Evolutionary conservation across 208 protist species (phyloP), one percentile per base, ranked within the genome.

Genomic region (Leishmania martiniquensis): DNA sequence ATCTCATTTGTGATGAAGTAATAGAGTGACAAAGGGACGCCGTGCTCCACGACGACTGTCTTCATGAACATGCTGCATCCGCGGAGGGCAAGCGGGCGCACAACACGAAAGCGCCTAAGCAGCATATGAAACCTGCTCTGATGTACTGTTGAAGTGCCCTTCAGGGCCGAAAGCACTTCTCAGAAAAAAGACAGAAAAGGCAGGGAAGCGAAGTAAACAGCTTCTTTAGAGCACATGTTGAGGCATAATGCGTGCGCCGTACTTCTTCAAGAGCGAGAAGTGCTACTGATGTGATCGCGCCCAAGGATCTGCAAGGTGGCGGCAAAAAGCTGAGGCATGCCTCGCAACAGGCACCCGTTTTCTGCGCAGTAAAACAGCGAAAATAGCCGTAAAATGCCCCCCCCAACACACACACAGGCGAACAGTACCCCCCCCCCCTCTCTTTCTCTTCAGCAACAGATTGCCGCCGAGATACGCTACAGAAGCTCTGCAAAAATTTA

Each of bases 1-100:
- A 86, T 44, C 37, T 93, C 87, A 62, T 93, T 93, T 22, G 86
- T 86, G 25, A 90, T 74, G 76, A 81, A 89, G 57, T 93, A 93
- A 55, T 85, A 93, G 15, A 89, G 32, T 1, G 77, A 82, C 6
- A 83, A 37, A 9, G 75, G 73, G 10, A 77, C 54, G n/a, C 89
- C 89, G 59, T 93, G 81, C 71, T 89, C 60, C 4, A 77, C n/a
- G 17, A 83, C 80, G 0, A 82, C 32, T 25, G 72, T 39, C 54
- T 75, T 84, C 76, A 89, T 84, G 15, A 76, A 86, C 20, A 81
- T 10, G 29, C 39, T 20, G 4, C 75, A 55, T 52, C 32, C 42
- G 22, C 74, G 55, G 20, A 67, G 44, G 6, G 68, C 29, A 9
- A 34, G 39, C 17, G 59, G 47, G 13, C 42, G 67, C 32, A 62